Base-by-base conservation (phyloP, 345 rosid species). In the Sapria himalayana region DNA sequence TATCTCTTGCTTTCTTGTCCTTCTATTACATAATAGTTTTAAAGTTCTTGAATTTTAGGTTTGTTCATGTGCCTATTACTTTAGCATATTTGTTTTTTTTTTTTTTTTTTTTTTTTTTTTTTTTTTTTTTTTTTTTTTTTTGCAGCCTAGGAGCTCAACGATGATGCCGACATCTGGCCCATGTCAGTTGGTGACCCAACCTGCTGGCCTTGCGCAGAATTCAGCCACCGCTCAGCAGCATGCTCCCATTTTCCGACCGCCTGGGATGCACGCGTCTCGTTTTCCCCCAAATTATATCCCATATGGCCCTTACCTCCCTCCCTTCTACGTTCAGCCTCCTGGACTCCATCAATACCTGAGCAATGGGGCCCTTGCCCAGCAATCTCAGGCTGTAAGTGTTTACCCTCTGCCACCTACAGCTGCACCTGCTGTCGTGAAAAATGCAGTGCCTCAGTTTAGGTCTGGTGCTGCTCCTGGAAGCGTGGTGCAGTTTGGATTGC, bases 221-320 rank as follows among this genome's bases (percentile, higher is more conserved):
- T 80, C 96, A 48, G 49, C 91, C 39, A 66, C 62, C 52, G 65
- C 77, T 41, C 96, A 85, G 59, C 96, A 78, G 54, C 78, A 78
- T 58, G 62, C 75, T 25, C 81, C 86, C 21, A 79, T 75, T 25
- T 85, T 73, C 51, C 81, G 92, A 10, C 72, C 96, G n/a, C 84
- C 94, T 16, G 85, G 85, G 48, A 57, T 85, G 65, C 94, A 81
- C 35, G 45, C 78, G 51, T 56, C 96, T 14, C 93, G 70, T 63
- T 85, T 64, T 59, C 81, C 86, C 38, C 84, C 84, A 60, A 85
- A 78, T 42, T 85, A 67, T 62, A 50, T 85, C 49, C 81, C 82
- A 22, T 85, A 78, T 52, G 78, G 81, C 46, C 84, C 50, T 57
- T 81, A 71, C 62, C 66, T 62, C 70, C 54, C 84, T 54, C 94